Evolutionary conservation across 768 basidiomycete species (phyloP).

Genomic region (Leucocoprinus birnbaumii): DNA sequence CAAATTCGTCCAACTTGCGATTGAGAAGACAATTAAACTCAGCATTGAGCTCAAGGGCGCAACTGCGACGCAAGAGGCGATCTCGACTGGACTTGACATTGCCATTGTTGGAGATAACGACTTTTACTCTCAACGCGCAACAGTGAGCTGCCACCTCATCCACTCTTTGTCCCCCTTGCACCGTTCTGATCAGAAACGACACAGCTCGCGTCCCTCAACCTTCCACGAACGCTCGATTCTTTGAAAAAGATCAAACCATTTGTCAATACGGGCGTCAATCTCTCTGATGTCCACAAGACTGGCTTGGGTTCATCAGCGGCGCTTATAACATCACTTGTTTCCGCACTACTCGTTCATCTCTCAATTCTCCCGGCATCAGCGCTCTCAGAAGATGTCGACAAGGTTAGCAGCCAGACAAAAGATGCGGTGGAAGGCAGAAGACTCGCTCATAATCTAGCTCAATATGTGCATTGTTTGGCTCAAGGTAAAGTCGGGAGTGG

Average conservation of each 20-base stretch:
- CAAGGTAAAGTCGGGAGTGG: slow-evolving; percentile 99
- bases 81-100: slow-evolving; percentile 65
- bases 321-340: slow-evolving; percentile 91
- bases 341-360: slow-evolving; percentile 79
- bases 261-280: slow-evolving; percentile 58
- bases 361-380: slow-evolving; percentile 51
- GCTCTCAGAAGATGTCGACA: slow-evolving; percentile 32
- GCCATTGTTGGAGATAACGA: slow-evolving; percentile 92
- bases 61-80: slow-evolving; percentile 33
- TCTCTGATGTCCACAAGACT: slow-evolving; percentile 93
- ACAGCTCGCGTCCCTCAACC: slow-evolving; percentile 60
- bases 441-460: slow-evolving; percentile 89
- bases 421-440: slow-evolving; percentile 23
- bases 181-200: slow-evolving; percentile 8
- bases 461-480: slow-evolving; percentile 92
- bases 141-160: slow-evolving; percentile 44
- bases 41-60: slow-evolving; percentile 56
- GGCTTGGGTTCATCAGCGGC: slow-evolving; percentile 97
- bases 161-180: background rate
- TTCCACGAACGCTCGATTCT: slow-evolving; percentile 63
- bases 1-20: slow-evolving; percentile 89
- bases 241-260: slow-evolving; percentile 77
- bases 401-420: background rate
- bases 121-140: slow-evolving; percentile 92
- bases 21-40: slow-evolving; percentile 74